Conservation (phyloP, 148 eudicot genomes). For the Selenicereus undatus region DNA sequence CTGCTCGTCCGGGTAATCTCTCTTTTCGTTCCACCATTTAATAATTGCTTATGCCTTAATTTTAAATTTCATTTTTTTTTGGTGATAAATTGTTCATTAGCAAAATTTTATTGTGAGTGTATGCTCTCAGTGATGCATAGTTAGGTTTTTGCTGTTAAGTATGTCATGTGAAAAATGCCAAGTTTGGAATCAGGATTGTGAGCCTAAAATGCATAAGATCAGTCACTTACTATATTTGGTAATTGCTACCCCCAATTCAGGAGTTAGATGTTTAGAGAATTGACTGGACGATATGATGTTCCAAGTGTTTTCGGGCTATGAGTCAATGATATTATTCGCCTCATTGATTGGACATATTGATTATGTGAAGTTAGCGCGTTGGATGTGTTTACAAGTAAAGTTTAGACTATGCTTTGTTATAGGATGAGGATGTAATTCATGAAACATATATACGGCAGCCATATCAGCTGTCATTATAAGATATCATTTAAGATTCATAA, state of each 20-base stretch:
- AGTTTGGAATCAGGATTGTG: not conserved
- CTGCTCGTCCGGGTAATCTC: slow-evolving; percentile 30
- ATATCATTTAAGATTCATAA: not conserved
- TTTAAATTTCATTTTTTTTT: not conserved
- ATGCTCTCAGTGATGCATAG: not conserved
- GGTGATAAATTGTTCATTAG: not conserved
- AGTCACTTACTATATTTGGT: not conserved
- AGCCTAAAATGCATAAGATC: not conserved
- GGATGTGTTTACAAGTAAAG: not conserved
- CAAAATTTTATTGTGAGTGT: not conserved
- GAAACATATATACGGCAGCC: not conserved
- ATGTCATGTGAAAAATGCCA: not conserved
- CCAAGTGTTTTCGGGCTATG: not conserved
- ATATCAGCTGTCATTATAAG: not conserved
- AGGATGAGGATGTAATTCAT: not conserved
- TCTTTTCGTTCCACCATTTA: not conserved
- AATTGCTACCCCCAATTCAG: not conserved
- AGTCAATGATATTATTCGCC: not conserved
- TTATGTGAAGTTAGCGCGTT: not conserved
- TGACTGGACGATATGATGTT: not conserved
- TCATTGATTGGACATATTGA: not conserved
- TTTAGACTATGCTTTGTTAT: not conserved
- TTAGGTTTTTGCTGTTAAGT: not conserved
- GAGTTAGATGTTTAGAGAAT: not conserved
- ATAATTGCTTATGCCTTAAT: not conserved